A percentile compares a stretch with the other conserved stretches of the same genome.
Conservation (phyloP, 1,284 basidiomycete genomes). For the Trichosporon faecale region DNA sequence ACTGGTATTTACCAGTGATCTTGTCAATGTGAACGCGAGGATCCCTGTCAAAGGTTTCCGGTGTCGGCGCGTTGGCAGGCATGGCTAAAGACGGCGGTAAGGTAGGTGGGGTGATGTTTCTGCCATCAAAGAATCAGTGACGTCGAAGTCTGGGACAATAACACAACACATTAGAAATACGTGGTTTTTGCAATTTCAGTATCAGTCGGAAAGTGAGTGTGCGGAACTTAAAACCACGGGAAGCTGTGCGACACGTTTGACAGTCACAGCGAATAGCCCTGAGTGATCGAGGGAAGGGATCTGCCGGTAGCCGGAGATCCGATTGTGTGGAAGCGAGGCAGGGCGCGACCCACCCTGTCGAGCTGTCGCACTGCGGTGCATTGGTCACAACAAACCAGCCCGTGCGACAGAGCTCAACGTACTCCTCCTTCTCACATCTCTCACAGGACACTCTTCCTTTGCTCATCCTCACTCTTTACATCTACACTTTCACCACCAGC, state of each 20-base stretch:
- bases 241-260: background rate
- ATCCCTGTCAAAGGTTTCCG: conserved; percentile 67
- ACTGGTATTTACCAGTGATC: conserved; percentile 72
- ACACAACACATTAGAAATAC: background rate
- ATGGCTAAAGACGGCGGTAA: conserved; percentile 14
- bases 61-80: conserved; percentile 36
- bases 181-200: background rate
- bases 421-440: background rate
- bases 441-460: background rate
- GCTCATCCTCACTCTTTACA: background rate
- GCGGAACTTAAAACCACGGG: background rate
- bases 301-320: background rate
- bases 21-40: conserved; percentile 70
- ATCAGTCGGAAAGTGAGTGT: background rate
- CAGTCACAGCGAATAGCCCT: background rate
- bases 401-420: background rate
- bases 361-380: background rate
- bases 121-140: background rate
- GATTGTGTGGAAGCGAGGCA: background rate
- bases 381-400: conserved; percentile 1
- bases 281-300: background rate
- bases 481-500: background rate
- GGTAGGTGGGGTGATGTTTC: background rate
- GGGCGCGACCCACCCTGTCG: background rate
- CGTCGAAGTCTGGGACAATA: background rate